Conservation (phyloP, 306 rosid species). For the Cucumis hystrix region DNA sequence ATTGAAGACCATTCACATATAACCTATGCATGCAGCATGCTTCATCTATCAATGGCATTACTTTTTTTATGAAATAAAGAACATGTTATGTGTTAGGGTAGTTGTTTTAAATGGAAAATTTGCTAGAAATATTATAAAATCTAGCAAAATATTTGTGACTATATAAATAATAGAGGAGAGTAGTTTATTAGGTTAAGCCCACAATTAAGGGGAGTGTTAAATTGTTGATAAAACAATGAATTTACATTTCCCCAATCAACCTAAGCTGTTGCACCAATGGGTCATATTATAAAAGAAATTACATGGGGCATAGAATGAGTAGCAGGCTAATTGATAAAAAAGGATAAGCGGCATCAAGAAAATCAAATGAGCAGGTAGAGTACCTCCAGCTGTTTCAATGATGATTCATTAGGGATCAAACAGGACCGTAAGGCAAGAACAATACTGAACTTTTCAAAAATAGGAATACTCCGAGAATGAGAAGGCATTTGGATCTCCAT, state of each 20-base stretch:
- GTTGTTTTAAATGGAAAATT: too few species aligned
- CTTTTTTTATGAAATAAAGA: background rate
- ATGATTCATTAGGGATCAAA: slow-evolving; percentile 53
- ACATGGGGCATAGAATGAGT: background rate
- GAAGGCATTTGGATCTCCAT: slow-evolving; percentile 32
- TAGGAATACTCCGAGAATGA: slow-evolving; percentile 28
- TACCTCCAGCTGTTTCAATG: slow-evolving; percentile 74
- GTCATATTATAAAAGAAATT: background rate
- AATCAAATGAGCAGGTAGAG: background rate
- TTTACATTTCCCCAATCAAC: too few species aligned
- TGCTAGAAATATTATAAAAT: too few species aligned
- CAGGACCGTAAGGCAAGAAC: slow-evolving; percentile 42
- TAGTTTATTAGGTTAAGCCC: too few species aligned
- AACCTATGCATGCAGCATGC: background rate
- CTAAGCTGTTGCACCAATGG: too few species aligned
- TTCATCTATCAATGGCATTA: background rate
- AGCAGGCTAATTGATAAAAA: background rate
- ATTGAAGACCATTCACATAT: background rate
- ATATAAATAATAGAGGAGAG: too few species aligned
- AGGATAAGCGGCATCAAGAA: background rate
- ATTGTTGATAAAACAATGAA: too few species aligned
- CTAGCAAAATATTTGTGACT: too few species aligned
- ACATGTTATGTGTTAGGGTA: background rate
- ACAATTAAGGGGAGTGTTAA: too few species aligned
- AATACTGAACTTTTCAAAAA: slow-evolving; percentile 44